Conservation (phyloP, 805 yeast genomes). For the Starmerella etchellsii region DNA sequence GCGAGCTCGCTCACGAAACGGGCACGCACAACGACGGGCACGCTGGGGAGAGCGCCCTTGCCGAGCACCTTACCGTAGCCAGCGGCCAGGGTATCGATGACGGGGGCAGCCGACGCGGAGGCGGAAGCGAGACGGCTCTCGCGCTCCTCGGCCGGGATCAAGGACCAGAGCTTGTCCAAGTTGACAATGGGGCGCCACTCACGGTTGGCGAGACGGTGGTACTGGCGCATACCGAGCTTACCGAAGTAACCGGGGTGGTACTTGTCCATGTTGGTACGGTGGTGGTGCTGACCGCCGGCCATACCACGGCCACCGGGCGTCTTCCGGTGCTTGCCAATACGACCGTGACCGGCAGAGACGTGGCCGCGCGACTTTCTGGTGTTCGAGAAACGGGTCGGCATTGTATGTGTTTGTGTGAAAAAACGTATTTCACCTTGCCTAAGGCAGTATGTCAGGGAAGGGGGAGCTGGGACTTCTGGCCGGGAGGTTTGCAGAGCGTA, state of each 20-base stretch:
- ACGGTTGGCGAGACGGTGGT: constrained; percentile 89
- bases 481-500: too few relatives aligned
- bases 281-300: constrained; percentile 99
- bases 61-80: constrained; percentile 99
- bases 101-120: constrained; percentile 87
- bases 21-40: constrained; percentile 98
- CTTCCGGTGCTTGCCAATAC: constrained; percentile 99
- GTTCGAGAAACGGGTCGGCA: constrained; percentile 99
- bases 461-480: too few relatives aligned
- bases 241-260: constrained; percentile 99
- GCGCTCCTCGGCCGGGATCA: constrained; percentile 85
- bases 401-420: constrained; percentile 22
- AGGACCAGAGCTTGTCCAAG: constrained; percentile 97
- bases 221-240: constrained; percentile 99
- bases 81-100: constrained; percentile 96
- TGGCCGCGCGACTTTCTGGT: constrained; percentile 99
- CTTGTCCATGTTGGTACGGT: constrained; percentile 99
- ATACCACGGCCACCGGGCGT: constrained; percentile 99
- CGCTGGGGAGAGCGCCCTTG: constrained; percentile 95
- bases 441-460: too few relatives aligned
- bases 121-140: constrained; percentile 82
- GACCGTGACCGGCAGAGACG: constrained; percentile 99
- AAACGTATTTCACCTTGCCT: neutral
- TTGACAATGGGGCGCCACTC: constrained; percentile 97
- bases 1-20: constrained; percentile 98